Conservation (phyloP, 768 basidiomycete species). For the Leccinum disarticulatum region DNA sequence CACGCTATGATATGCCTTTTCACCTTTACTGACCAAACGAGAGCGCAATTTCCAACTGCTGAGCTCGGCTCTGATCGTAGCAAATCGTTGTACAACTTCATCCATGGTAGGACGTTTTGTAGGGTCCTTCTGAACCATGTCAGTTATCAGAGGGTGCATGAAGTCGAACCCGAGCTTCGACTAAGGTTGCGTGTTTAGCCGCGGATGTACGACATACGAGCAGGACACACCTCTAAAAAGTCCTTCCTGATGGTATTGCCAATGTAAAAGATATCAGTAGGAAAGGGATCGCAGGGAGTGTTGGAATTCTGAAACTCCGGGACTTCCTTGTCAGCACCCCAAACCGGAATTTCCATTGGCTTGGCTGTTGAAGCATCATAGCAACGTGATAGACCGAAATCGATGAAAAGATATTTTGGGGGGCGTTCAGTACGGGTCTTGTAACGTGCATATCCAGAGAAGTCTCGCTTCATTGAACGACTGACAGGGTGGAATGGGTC, state of each 20-base stretch:
- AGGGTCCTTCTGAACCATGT: conserved; percentile 41
- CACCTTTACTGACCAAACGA: conserved; percentile 13
- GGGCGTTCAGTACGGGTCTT: background rate
- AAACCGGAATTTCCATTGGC: rapidly evolving
- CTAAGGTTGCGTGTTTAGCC: too few relatives aligned
- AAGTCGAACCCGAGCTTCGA: conserved; percentile 26
- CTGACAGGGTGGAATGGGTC: background rate
- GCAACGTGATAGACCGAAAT: background rate
- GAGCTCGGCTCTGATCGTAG: conserved; percentile 8
- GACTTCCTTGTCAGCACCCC: background rate
- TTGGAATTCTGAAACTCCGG: background rate
- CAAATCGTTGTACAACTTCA: conserved; percentile 20
- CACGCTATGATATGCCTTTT: background rate
- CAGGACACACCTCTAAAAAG: too few relatives aligned
- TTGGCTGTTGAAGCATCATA: background rate
- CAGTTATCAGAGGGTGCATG: conserved; percentile 32
- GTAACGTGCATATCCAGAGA: background rate
- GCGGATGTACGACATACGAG: too few relatives aligned
- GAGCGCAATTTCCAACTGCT: conserved; percentile 30
- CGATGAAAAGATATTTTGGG: background rate
- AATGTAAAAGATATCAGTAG: background rate
- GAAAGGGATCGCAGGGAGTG: background rate
- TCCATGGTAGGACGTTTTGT: conserved; percentile 37
- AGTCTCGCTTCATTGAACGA: background rate
- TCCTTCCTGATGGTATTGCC: background rate